Conservation (phyloP, 768 basidiomycete genomes). For the Suillus tomentosus region DNA sequence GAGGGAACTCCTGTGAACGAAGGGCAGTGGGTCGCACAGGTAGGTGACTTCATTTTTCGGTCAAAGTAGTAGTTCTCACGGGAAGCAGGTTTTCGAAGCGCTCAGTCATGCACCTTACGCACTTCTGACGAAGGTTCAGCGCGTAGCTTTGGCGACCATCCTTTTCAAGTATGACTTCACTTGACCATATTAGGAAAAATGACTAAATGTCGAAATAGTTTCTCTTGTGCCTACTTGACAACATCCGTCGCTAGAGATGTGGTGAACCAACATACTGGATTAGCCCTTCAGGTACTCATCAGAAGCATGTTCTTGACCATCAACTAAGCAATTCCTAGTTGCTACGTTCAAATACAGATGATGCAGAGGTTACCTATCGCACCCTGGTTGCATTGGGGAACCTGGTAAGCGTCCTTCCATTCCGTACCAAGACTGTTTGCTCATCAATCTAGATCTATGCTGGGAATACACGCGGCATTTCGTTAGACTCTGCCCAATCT, state of each 20-base stretch:
- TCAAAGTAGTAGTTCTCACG: constrained; percentile 13
- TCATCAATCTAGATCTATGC: constrained; percentile 48
- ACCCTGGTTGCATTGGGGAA: constrained; percentile 75
- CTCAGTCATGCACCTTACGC: constrained; percentile 53
- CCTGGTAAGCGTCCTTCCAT: constrained; percentile 44
- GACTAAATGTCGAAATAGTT: constrained; percentile 39
- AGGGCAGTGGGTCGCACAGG: constrained; percentile 54
- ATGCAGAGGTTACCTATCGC: constrained; percentile 73
- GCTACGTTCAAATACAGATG: constrained; percentile 46
- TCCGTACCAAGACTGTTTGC: constrained; percentile 3
- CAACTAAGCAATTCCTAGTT: constrained; percentile 22
- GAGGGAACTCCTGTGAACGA: constrained; percentile 47
- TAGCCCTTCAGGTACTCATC: constrained; percentile 48
- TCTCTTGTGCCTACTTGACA: constrained; percentile 61
- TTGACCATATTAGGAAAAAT: neutral
- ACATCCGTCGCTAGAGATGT: constrained; percentile 41
- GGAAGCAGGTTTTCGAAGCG: constrained; percentile 56
- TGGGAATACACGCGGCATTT: constrained; percentile 38
- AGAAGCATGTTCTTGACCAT: neutral
- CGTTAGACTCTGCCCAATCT: constrained; percentile 33
- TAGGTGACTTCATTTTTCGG: constrained; percentile 22
- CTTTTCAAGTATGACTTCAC: constrained; percentile 77
- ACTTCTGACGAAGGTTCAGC: constrained; percentile 65
- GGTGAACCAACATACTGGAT: constrained; percentile 44
- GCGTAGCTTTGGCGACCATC: constrained; percentile 78